Conservation (phyloP, 768 basidiomycete genomes). For the Kwoniella shandongensis region DNA sequence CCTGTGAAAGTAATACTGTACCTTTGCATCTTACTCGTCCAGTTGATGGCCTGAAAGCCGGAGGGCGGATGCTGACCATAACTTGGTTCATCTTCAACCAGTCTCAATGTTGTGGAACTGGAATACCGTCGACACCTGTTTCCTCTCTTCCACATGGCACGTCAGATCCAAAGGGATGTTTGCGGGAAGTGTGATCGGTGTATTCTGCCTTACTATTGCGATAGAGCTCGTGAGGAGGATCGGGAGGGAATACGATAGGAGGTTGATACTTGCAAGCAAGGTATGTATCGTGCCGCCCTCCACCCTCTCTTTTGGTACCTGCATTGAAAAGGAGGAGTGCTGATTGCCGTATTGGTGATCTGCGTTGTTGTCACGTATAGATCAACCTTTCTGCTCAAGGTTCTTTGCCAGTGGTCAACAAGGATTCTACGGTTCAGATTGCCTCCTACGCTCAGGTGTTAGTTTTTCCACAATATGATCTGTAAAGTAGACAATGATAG, state of each 20-base stretch:
- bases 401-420: too few relatives aligned
- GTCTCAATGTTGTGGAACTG: constrained; percentile 53
- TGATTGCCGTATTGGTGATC: too few relatives aligned
- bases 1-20: background rate
- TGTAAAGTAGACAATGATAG: too few relatives aligned
- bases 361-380: too few relatives aligned
- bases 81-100: constrained; percentile 8
- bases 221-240: constrained; percentile 50
- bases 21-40: background rate
- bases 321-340: too few relatives aligned
- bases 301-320: too few relatives aligned
- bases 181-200: constrained; percentile 51
- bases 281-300: too few relatives aligned
- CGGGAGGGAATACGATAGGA: constrained; percentile 52
- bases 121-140: constrained; percentile 52
- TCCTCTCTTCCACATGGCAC: constrained; percentile 51
- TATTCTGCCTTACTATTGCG: constrained; percentile 51
- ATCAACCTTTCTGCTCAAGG: too few relatives aligned
- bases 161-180: constrained; percentile 41
- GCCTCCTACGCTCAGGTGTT: too few relatives aligned
- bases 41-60: background rate
- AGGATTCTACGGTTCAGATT: too few relatives aligned
- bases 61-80: background rate
- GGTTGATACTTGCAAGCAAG: constrained; percentile 28
- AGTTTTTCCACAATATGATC: too few relatives aligned